A percentile compares a stretch with the other conserved stretches of the same genome.
Evolutionary conservation across 106 monocot species (phyloP).

Genomic region (Xerophyta viscosa): DNA sequence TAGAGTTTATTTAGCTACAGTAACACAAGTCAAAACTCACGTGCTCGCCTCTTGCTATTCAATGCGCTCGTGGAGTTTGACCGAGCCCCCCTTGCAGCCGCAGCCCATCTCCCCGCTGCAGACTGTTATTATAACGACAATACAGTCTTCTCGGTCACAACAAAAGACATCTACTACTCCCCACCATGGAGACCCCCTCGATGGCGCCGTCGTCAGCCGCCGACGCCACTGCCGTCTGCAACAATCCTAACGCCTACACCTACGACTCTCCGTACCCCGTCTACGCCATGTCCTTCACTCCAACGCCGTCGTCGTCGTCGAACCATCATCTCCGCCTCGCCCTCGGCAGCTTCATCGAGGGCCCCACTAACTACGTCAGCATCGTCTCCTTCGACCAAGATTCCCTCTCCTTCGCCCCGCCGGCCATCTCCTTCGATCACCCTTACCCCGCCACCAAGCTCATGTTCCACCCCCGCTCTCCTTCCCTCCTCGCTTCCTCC

Average conservation of each 20-base stretch:
- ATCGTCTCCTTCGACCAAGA: slow-evolving; percentile 65
- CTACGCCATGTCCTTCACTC: slow-evolving; percentile 90
- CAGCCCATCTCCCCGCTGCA: too few species aligned
- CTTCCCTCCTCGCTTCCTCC: slow-evolving; percentile 76
- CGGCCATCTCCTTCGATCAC: slow-evolving; percentile 79
- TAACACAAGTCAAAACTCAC: too few species aligned
- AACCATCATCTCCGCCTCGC: slow-evolving; percentile 66
- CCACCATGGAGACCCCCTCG: too few species aligned
- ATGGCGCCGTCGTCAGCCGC: too few species aligned
- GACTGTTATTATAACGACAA: too few species aligned
- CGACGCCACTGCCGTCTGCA: too few species aligned
- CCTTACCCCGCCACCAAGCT: slow-evolving; percentile 96
- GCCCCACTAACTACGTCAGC: slow-evolving; percentile 62
- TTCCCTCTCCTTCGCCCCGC: slow-evolving; percentile 33
- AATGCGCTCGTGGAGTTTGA: too few species aligned
- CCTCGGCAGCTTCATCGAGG: slow-evolving; percentile 81
- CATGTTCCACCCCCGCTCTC: slow-evolving; percentile 47
- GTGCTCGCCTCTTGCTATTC: too few species aligned
- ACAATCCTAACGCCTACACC: slow-evolving; percentile 39
- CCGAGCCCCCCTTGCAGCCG: too few species aligned
- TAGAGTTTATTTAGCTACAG: too few species aligned
- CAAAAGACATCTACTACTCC: too few species aligned
- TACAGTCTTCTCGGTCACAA: too few species aligned
- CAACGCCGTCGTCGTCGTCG: slow-evolving; percentile 22
- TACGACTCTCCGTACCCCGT: slow-evolving; percentile 74